A percentile compares a stretch with the other conserved stretches of the same genome.
Evolutionary conservation across 2,329 filamentous ascomycete species (phyloP).

Genomic region (Diaporthe ampelina): DNA sequence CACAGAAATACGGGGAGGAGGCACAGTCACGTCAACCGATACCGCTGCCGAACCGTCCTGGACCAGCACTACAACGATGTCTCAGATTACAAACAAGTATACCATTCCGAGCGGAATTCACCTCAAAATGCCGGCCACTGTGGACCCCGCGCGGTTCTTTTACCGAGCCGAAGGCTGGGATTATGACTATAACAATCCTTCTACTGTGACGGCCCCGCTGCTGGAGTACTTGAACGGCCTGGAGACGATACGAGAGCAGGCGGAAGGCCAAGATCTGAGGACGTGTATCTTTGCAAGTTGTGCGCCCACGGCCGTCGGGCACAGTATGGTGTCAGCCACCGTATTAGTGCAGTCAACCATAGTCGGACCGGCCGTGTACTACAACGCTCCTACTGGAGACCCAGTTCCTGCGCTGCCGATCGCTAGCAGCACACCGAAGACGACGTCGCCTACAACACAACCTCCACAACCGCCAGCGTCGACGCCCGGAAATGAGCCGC

Average conservation of each 20-base stretch:
- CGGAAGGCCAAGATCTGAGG: background rate
- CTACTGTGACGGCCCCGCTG: background rate
- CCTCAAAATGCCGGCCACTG: background rate
- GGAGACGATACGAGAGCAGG: slow-evolving; percentile 13
- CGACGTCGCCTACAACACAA: background rate
- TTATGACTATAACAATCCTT: background rate
- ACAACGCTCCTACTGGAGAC: background rate
- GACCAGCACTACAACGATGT: background rate
- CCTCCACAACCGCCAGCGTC: background rate
- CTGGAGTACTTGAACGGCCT: slow-evolving; percentile 3
- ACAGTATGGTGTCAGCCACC: slow-evolving; percentile 3
- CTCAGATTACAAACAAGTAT: background rate
- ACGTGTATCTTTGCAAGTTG: slow-evolving; percentile 17
- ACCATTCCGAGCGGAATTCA: slow-evolving; percentile 2
- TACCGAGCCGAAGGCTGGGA: slow-evolving; percentile 13
- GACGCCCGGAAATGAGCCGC: background rate
- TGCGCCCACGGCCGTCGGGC: background rate
- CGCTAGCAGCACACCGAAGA: background rate
- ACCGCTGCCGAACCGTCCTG: background rate
- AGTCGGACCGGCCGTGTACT: background rate
- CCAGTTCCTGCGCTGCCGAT: background rate
- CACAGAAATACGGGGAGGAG: background rate
- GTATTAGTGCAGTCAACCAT: background rate
- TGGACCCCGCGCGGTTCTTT: slow-evolving; percentile 3
- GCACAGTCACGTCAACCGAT: background rate